Percentiles rank a stretch among this genome's conserved stretches.
Evolutionary conservation across 2,329 filamentous ascomycete genomes (phyloP).

Genomic region (Claviceps maximensis): DNA sequence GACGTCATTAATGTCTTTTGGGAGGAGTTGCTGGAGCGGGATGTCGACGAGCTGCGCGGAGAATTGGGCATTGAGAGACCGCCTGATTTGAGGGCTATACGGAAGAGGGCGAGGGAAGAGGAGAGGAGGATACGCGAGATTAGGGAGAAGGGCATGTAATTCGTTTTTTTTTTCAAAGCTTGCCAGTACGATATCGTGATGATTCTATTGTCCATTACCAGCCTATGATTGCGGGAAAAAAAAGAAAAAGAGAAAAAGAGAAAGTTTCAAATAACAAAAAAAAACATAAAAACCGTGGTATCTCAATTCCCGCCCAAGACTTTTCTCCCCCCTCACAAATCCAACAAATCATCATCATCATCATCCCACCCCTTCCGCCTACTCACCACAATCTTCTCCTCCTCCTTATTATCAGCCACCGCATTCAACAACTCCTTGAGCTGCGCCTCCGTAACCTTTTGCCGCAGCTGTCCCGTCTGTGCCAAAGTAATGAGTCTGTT

Average conservation of each 20-base stretch:
- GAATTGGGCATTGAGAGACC: conserved; percentile 78
- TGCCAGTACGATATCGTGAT: too few relatives aligned
- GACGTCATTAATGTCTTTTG: conserved; percentile 95
- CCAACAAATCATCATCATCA: conserved; percentile 65
- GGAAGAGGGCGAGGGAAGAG: conserved; percentile 56
- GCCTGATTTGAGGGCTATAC: conserved; percentile 68
- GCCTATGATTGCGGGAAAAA: too few relatives aligned
- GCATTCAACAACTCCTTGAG: conserved; percentile 83
- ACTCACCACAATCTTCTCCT: conserved; percentile 77
- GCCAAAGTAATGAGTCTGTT: conserved; percentile 88
- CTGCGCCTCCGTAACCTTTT: conserved; percentile 84
- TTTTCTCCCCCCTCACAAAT: conserved; percentile 28
- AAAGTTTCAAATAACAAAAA: background rate
- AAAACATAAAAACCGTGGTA: background rate
- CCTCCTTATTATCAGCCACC: conserved; percentile 64
- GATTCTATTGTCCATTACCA: too few relatives aligned
- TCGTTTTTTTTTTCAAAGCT: background rate
- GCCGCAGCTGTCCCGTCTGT: conserved; percentile 69
- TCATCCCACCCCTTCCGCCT: conserved; percentile 75
- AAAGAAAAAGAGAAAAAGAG: background rate
- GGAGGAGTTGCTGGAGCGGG: conserved; percentile 83
- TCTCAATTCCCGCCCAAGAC: background rate
- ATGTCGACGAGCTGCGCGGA: conserved; percentile 61
- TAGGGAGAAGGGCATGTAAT: background rate
- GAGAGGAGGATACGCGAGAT: conserved; percentile 48